These are phyloP conservation scores for Apiospora kogelbergensis DNA, from an alignment of 2,329 filamentous ascomycete genomes.

Conservation along the genomic window DNA sequence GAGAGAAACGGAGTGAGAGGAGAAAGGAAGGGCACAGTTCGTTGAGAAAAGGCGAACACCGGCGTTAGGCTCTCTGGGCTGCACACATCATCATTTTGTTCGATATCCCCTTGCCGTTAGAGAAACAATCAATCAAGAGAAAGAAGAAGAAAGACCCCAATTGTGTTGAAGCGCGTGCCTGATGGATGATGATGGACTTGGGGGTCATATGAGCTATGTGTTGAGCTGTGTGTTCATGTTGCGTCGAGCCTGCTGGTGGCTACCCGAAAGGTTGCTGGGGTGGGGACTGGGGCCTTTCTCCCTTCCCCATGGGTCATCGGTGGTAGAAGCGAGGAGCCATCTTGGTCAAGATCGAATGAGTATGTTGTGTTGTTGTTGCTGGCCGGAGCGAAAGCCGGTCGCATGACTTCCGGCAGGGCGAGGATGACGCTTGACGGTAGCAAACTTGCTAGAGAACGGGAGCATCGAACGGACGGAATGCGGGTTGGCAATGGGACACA, in stretches of 20 bases:
- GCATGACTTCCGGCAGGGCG: neutral
- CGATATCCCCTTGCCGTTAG: conserved; percentile 20
- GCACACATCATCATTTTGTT: conserved; percentile 15
- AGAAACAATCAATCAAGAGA: conserved; percentile 1
- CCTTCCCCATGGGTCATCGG: neutral
- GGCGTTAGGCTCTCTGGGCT: conserved; percentile 1
- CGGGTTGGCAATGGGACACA: neutral
- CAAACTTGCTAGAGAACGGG: neutral
- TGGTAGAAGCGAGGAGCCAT: neutral
- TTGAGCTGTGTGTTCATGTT: neutral
- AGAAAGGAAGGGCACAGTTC: neutral
- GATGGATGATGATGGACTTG: neutral
- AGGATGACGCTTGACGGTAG: neutral
- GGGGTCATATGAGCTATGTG: neutral
- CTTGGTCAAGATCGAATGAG: neutral
- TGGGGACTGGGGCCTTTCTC: neutral
- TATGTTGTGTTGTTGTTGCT: neutral
- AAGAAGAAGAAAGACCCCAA: neutral
- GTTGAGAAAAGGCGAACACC: neutral
- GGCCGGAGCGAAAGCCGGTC: neutral
- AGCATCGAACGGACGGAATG: neutral
- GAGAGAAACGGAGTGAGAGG: neutral
- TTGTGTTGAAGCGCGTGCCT: neutral
- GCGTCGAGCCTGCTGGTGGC: neutral
- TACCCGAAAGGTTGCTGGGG: neutral